Base-by-base conservation (phyloP, 495 filamentous ascomycete genomes). In the Jackrogersella multiformis region DNA sequence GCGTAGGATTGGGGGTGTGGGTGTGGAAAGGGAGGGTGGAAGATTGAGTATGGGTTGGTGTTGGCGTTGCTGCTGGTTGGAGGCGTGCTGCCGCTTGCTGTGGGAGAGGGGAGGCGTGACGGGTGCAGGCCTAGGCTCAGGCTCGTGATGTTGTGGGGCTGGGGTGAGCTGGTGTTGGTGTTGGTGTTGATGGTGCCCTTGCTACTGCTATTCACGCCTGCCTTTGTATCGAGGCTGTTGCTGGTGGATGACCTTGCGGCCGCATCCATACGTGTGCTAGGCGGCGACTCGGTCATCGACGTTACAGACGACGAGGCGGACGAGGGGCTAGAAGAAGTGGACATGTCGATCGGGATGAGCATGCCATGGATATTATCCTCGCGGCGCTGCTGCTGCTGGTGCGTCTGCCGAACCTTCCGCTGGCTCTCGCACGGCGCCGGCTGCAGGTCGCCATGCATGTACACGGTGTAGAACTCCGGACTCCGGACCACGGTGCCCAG, bases 381-480 rank as follows among this genome's bases (percentile, higher is more conserved):
- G 0, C 16, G 39, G 4, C 35, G 45, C 1, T 41, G 41, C 18
- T 48, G 56, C n/a, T 28, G 45, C 24, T 28, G 23, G 15, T 15
- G 42, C 9, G 1, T 5, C 24, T 58, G 45, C 5, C 18, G n/a
- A 7, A 20, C 32, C 9, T 34, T 24, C 15, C 24, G 13, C 13
- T 46, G 7, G 42, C 20, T 21, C 8, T 8, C 5, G 12, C 18
- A n/a, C 1, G 36, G 38, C 5, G 20, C 16, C 5, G 15, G 7
- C 4, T 46, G n/a, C 7, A 53, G 7, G 45, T 44, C 32, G 36
- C 24, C 42, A 10, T 51, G 46, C 30, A 75, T 69, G 38, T 59
- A 57, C 18, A 84, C 65, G 8, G 71, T 20, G 53, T 81, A 82
- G 18, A 61, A 60, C 23, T 63, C 72, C 5, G 71, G 68, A 24